Evolutionary conservation across 495 filamentous ascomycete genomes (phyloP).

Genomic region (Penicillium ochrochloron): DNA sequence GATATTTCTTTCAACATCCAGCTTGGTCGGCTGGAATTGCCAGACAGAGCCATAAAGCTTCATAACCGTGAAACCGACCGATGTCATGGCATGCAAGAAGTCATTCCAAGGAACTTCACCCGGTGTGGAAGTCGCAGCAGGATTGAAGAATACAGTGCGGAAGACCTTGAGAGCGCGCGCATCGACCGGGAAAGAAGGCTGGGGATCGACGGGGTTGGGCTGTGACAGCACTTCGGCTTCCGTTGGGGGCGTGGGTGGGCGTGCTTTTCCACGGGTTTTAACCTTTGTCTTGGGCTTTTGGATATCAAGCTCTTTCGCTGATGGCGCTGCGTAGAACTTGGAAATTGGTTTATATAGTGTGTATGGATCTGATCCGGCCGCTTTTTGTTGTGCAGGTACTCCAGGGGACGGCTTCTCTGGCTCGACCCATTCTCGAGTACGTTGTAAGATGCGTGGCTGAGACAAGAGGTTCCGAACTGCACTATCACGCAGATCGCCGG

Average conservation of each 20-base stretch:
- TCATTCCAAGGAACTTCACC: constrained; percentile 44
- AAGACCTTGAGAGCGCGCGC: constrained; percentile 8
- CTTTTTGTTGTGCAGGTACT: not conserved
- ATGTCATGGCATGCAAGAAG: constrained; percentile 56
- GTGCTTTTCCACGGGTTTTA: not conserved
- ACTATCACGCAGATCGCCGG: not conserved
- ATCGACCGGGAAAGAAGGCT: constrained; percentile 9
- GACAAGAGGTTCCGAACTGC: not conserved
- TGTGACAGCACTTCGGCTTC: not conserved
- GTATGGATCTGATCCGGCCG: not conserved
- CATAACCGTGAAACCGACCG: constrained; percentile 47
- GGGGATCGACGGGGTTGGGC: not conserved
- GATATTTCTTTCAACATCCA: constrained; percentile 40
- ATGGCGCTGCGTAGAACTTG: not conserved
- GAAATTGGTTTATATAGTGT: not conserved
- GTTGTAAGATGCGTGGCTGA: not conserved
- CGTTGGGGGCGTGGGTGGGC: not conserved
- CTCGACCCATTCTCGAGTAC: not conserved
- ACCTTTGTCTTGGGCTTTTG: not conserved
- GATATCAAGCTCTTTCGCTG: not conserved
- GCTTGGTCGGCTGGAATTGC: constrained; percentile 49
- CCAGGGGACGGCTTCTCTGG: not conserved
- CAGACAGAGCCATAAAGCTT: constrained; percentile 60
- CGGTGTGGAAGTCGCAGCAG: constrained; percentile 4
- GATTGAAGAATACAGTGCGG: not conserved